Base-by-base conservation (phyloP, 2,329 filamentous ascomycete species). In the Domatiomyces catenatus region DNA sequence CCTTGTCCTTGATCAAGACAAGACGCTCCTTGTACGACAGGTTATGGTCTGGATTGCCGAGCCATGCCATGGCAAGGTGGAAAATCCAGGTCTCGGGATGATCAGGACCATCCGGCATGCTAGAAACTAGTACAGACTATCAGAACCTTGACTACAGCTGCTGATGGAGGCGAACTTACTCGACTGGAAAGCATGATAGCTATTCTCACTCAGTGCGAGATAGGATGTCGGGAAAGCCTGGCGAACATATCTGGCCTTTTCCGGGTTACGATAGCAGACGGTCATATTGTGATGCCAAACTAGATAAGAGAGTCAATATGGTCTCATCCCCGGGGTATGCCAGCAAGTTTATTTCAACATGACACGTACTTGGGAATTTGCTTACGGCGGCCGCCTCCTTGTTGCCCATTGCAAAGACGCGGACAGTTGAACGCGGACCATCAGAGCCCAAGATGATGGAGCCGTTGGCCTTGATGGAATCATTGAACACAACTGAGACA, bases 71-170 rank as follows among this genome's bases (percentile, higher is more conserved):
- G n/a, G 54, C 58, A 4, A 60, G 44, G 32, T 61, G 59, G 46
- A 64, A 64, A 4, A 58, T 58, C 63, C 62, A 64, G 10, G 58
- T 61, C 32, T 60, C 58, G 2, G 61, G 62, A n/a, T 56, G 48
- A 39, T 56, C 49, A 1, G 59, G 58, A 22, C 62, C 56, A 18
- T 53, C 53, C 3, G 54, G 58, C 24, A 63, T 39, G 32, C 32
- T 39, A 39, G 32, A 39, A 39, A 39, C 32, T 15, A 15, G 32
- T 39, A 5, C 32, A 39, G 32, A 15, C 32, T 5, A 36, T 39
- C 10, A 39, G 32, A 39, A 39, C 32, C 32, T 15, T 5, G 32
- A 5, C 15, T 39, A 15, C 4, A 39, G 32, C 19, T 20, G 5
- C 22, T 47, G 36, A 24, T 18, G 3, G 24, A 19, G 18, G 5